Conservation (phyloP, 192 early-diverging fungal genomes). For the Tieghemiomyces parasiticus region DNA sequence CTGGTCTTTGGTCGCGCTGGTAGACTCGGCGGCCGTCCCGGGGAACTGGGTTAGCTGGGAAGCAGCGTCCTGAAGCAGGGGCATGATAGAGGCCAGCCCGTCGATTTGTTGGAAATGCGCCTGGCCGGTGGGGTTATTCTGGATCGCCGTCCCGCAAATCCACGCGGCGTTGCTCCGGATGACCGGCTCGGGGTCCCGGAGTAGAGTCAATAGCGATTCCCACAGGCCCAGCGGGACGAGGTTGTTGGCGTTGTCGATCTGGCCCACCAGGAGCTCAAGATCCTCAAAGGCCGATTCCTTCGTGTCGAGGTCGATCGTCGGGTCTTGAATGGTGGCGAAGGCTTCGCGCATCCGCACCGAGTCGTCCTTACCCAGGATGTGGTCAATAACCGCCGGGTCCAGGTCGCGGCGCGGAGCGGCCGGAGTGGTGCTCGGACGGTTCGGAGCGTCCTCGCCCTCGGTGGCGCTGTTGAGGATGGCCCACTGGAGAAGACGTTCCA, state of each 20-base stretch:
- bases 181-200: conserved; percentile 30
- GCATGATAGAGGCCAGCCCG: conserved; percentile 30
- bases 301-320: conserved; percentile 39
- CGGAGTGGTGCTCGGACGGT: conserved; percentile 15
- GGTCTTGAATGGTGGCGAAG: conserved; percentile 45
- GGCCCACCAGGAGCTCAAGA: conserved; percentile 78
- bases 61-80: conserved; percentile 29
- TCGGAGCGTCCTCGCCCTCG: conserved; percentile 44
- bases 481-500: conserved; percentile 80
- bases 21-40: no score
- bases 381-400: conserved; percentile 80
- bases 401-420: conserved; percentile 21
- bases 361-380: conserved; percentile 86
- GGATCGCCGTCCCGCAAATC: conserved; percentile 85
- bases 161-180: conserved; percentile 63
- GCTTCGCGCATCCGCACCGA: conserved; percentile 77
- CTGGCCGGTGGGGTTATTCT: conserved; percentile 85
- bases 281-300: conserved; percentile 79
- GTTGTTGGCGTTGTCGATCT: conserved; percentile 83
- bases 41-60: no score
- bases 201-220: conserved; percentile 50
- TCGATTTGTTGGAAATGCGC: conserved; percentile 34
- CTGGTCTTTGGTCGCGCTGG: no score
- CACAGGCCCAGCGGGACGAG: conserved; percentile 80
- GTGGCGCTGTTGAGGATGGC: conserved; percentile 61